phyloP scores from a whole-genome alignment of 2,329 filamentous ascomycete genomes.

The Cephalotrichum gorgonifer region DNA sequence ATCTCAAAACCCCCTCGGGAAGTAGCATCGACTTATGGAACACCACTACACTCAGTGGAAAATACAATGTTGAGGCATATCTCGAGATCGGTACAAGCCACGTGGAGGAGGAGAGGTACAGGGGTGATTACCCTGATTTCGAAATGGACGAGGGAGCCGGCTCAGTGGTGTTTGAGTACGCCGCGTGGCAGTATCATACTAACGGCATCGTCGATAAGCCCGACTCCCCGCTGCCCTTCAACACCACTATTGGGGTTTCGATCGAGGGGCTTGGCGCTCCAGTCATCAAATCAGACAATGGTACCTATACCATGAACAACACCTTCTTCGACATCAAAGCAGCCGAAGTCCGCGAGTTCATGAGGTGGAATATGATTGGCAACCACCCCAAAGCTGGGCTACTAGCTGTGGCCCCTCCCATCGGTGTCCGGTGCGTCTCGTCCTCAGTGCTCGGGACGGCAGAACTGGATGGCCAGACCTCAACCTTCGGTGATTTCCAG shows the following conservation, averaged over 20 bases:
- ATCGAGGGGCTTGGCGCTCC: constrained; percentile 4
- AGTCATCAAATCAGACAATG: constrained; percentile 3
- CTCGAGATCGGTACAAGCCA: not conserved
- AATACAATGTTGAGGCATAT: not conserved
- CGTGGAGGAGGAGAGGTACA: not conserved
- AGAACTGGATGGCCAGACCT: constrained; percentile 1
- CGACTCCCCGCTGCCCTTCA: not conserved
- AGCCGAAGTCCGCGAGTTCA: not conserved
- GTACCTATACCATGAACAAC: not conserved
- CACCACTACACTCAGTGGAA: not conserved
- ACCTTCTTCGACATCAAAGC: constrained; percentile 6
- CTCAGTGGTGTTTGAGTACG: constrained; percentile 6
- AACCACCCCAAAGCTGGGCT: not conserved
- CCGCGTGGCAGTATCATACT: constrained; percentile 5
- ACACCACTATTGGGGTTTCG: not conserved
- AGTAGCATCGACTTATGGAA: not conserved
- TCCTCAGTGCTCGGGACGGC: constrained; percentile 5
- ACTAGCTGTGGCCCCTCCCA: constrained; percentile 1
- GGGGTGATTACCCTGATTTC: not conserved
- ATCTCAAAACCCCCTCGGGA: not conserved
- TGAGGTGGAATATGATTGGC: not conserved
- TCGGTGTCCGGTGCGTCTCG: constrained; percentile 6
- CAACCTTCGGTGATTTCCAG: constrained; percentile 4
- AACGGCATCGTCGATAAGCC: not conserved
- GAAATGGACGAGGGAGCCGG: not conserved